Base-by-base conservation (phyloP, 371 early-diverging fungal species). In the Saksenaea oblongispora region DNA sequence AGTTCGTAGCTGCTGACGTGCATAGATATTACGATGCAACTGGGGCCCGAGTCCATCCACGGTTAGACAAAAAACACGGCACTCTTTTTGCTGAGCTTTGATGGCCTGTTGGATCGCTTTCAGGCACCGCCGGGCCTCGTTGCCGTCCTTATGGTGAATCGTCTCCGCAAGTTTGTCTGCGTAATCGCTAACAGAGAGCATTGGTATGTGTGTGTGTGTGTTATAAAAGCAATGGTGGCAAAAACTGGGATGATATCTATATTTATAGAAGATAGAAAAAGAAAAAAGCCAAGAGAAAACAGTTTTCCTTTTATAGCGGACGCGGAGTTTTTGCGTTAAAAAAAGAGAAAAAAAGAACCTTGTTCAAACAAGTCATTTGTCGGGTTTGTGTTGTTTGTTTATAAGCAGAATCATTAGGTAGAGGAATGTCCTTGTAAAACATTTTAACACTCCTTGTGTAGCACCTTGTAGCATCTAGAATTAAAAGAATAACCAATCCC, bases 81-180 rank as follows among this genome's bases (percentile, higher is more conserved):
- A 61, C 28, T 58, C 58, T 39, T 58, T 69, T 36, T 69, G 70
- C 44, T 65, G 65, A 4, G 18, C 47, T n/a, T 59, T 58, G 44
- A 67, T 55, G 18, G 35, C n/a, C 0, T 67, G 58, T 18, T 67
- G 62, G 13, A 67, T 54, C 3, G 58, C 62, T 11, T 56, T 35
- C 9, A 62, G 57, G 22, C 27, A 47, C 24, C 22, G 51, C 24
- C 24, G 17, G n/a, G 51, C 51, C 22, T 47, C 51, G 22, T 22
- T 47, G 7, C 22, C 22, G 22, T 7, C 22, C 11, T 47, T 47
- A 22, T 22, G 17, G 9, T 47, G 51, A 10, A 47, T 10, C 3
- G 5, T 10, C 10, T 47, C 51, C 8, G 24, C 24, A 22, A 47
- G 22, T 18, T 10, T 47, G 8, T 47, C 51, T 3, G 51, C 51